phyloP scores from a whole-genome alignment of 176 grass and related monocot species.

The Puya raimondii region DNA sequence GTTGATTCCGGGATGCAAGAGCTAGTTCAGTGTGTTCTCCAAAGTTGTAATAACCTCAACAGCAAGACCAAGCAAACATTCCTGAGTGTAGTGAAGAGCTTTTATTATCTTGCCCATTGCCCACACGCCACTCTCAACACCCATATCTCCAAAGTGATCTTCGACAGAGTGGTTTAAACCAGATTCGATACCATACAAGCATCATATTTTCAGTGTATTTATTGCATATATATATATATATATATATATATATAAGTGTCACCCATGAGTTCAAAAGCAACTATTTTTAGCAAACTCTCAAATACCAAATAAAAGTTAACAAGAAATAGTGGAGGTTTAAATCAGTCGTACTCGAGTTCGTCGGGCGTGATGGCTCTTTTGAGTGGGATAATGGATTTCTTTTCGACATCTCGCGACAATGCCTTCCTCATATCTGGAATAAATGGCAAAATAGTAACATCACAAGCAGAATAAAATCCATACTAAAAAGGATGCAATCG shows the following conservation, averaged over 20 bases:
- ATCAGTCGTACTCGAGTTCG: conserved; percentile 98
- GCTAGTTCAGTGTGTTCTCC: conserved; percentile 5
- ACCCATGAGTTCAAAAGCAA: background rate
- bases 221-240: too few species aligned
- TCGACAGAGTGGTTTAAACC: conserved; percentile 14
- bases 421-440: conserved; percentile 91
- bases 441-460: background rate
- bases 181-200: background rate
- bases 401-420: conserved; percentile 75
- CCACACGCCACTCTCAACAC: conserved; percentile 12
- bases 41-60: conserved; percentile 18
- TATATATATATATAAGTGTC: background rate
- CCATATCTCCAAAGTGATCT: conserved; percentile 32
- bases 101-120: conserved; percentile 27
- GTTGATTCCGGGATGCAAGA: conserved; percentile 15
- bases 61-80: conserved; percentile 23
- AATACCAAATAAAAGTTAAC: background rate
- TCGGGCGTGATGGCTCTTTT: conserved; percentile 88
- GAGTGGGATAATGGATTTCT: conserved; percentile 87
- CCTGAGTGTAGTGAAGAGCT: conserved; percentile 25
- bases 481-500: too few species aligned
- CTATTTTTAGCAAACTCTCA: background rate
- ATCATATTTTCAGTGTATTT: background rate
- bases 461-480: background rate
- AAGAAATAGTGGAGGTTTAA: background rate